Conservation (phyloP, 495 filamentous ascomycete species). For the Gamarada debralockiae region DNA sequence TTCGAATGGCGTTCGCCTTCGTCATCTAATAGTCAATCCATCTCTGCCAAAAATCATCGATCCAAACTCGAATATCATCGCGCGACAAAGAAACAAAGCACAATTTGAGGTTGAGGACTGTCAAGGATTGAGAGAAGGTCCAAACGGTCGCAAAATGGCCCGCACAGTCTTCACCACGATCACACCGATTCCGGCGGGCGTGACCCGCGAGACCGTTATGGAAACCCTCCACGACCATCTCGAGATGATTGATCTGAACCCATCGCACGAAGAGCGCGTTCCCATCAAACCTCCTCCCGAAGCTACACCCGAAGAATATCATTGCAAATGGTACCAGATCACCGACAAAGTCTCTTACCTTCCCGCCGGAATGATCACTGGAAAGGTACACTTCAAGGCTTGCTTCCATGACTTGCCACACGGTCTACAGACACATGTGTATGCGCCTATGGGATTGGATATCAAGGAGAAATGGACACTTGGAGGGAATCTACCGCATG, state of each 20-base stretch:
- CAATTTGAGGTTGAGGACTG: too few species aligned
- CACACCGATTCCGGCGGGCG: background rate
- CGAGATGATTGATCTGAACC: constrained; percentile 80
- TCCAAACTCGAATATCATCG: too few species aligned
- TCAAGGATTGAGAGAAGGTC: too few species aligned
- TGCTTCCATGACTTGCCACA: constrained; percentile 66
- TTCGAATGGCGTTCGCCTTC: too few species aligned
- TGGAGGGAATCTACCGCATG: constrained; percentile 59
- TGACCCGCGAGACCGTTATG: constrained; percentile 26
- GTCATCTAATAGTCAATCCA: too few species aligned
- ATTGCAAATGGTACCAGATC: constrained; percentile 68
- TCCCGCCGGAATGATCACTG: constrained; percentile 49
- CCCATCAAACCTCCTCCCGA: constrained; percentile 56
- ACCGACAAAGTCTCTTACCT: constrained; percentile 73
- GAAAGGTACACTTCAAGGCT: constrained; percentile 68
- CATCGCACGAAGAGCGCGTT: constrained; percentile 64
- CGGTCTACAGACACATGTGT: constrained; percentile 71
- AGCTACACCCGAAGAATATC: constrained; percentile 60
- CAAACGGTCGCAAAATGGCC: background rate
- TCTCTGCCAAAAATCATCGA: too few species aligned
- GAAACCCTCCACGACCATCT: constrained; percentile 67
- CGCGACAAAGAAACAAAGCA: too few species aligned
- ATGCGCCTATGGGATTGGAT: constrained; percentile 65
- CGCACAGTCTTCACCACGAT: constrained; percentile 1
- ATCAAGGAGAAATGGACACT: constrained; percentile 67